phyloP scores from a whole-genome alignment of 2,329 filamentous ascomycete species.

The Tympanopsis confertula region DNA sequence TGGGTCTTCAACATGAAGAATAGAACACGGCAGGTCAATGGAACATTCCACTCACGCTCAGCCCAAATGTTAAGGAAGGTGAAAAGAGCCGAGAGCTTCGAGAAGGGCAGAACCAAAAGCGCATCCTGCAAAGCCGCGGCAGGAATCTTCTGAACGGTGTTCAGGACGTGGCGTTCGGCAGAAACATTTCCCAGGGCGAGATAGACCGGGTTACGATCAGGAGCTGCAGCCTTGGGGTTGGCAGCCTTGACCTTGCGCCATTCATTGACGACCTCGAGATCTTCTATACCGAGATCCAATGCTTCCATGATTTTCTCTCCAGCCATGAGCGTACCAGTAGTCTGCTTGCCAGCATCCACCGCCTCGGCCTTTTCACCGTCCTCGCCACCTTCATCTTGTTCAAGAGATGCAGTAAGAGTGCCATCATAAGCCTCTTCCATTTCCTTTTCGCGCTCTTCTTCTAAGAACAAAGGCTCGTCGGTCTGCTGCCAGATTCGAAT shows the following conservation, averaged over 20 bases:
- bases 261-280: slow-evolving; percentile 65
- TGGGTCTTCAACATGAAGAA: slow-evolving; percentile 98
- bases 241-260: slow-evolving; percentile 59
- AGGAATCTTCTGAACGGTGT: slow-evolving; percentile 72
- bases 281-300: slow-evolving; percentile 74
- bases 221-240: slow-evolving; percentile 64
- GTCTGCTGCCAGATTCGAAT: slow-evolving; percentile 94
- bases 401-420: slow-evolving; percentile 76
- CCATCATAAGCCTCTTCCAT: slow-evolving; percentile 92
- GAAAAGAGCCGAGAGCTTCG: slow-evolving; percentile 75
- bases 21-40: slow-evolving; percentile 80
- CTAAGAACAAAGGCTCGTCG: slow-evolving; percentile 94
- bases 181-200: slow-evolving; percentile 76
- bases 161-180: slow-evolving; percentile 82
- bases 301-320: slow-evolving; percentile 92
- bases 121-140: slow-evolving; percentile 85
- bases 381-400: slow-evolving; percentile 52
- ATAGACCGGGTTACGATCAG: slow-evolving; percentile 77
- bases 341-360: slow-evolving; percentile 75
- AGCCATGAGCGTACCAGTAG: slow-evolving; percentile 84
- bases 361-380: slow-evolving; percentile 57
- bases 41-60: slow-evolving; percentile 66
- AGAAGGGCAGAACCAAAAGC: slow-evolving; percentile 82
- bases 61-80: slow-evolving; percentile 88
- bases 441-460: slow-evolving; percentile 95